Percentiles rank a stretch among this genome's conserved stretches.
These are phyloP conservation scores for Gyromitra esculenta DNA, from an alignment of 2,329 filamentous ascomycete genomes.

Conservation along the genomic window DNA sequence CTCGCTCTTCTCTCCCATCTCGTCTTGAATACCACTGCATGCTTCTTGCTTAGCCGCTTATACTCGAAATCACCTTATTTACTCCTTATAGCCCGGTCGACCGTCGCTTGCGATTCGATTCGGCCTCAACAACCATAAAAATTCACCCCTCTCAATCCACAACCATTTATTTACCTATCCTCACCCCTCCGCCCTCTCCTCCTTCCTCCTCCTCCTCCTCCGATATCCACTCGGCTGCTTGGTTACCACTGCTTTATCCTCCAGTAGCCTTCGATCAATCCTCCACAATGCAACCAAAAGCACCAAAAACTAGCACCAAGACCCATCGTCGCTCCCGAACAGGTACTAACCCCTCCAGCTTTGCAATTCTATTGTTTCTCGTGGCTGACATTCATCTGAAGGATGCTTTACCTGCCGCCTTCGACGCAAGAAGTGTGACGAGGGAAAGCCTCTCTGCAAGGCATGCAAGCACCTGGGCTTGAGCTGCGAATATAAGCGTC, in stretches of 20 bases:
- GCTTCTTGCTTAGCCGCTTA: constrained; percentile 24
- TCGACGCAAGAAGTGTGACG: constrained; percentile 76
- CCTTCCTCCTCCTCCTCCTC: constrained; percentile 20
- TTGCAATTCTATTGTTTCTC: constrained; percentile 53
- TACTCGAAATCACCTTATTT: constrained; percentile 7
- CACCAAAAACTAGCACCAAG: constrained; percentile 77
- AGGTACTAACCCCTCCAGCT: constrained; percentile 66
- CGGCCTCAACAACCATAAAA: constrained; percentile 28
- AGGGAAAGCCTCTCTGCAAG: constrained; percentile 71
- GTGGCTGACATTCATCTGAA: constrained; percentile 58
- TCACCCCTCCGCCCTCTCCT: constrained; percentile 39
- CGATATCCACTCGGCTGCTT: constrained; percentile 40
- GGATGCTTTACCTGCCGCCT: constrained; percentile 75
- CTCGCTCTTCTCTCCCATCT: constrained; percentile 23
- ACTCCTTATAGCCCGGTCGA: constrained; percentile 25
- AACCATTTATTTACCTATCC: constrained; percentile 50
- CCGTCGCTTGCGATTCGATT: constrained; percentile 45
- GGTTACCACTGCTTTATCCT: constrained; percentile 42
- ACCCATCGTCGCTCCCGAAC: constrained; percentile 94
- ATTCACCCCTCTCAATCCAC: constrained; percentile 47
- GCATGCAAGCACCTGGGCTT: constrained; percentile 79
- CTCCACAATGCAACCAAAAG: constrained; percentile 57
- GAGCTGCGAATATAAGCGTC: constrained; percentile 93
- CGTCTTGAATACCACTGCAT: constrained; percentile 25
- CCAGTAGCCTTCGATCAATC: constrained; percentile 41